Conservation (phyloP, 2,329 filamentous ascomycete genomes). For the Ceratocystis ficicola region DNA sequence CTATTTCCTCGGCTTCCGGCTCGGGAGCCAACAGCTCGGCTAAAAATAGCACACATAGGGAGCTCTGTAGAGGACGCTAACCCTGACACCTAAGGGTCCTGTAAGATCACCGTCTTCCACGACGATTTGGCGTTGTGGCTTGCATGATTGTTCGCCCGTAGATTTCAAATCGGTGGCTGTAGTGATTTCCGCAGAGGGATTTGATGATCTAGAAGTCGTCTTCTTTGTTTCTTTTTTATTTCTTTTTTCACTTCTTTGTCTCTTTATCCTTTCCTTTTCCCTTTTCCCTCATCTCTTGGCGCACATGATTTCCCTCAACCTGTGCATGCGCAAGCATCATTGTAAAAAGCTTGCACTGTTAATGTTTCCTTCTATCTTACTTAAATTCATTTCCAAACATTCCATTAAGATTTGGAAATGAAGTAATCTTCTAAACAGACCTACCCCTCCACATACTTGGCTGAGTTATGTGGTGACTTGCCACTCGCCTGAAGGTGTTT, state of each 20-base stretch:
- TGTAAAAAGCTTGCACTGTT: too few species aligned
- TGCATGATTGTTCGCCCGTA: background rate
- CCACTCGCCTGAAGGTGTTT: too few species aligned
- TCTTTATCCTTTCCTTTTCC: too few species aligned
- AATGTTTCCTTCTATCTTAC: background rate
- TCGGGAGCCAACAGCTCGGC: background rate
- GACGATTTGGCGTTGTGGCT: background rate
- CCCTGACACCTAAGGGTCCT: background rate
- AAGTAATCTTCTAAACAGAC: background rate
- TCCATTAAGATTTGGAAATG: background rate
- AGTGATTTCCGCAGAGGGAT: background rate
- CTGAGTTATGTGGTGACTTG: too few species aligned
- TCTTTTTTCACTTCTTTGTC: too few species aligned
- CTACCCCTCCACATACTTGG: too few species aligned
- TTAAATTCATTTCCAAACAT: background rate
- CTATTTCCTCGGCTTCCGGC: background rate
- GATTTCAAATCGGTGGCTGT: background rate
- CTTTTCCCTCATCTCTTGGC: too few species aligned
- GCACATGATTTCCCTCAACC: too few species aligned
- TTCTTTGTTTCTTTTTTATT: too few species aligned
- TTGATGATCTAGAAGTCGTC: background rate
- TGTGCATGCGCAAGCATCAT: too few species aligned
- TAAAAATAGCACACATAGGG: background rate
- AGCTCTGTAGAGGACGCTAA: background rate
- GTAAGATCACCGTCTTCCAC: background rate